phyloP scores from a whole-genome alignment of 2,329 filamentous ascomycete species.

The Eurotiales sp. region DNA sequence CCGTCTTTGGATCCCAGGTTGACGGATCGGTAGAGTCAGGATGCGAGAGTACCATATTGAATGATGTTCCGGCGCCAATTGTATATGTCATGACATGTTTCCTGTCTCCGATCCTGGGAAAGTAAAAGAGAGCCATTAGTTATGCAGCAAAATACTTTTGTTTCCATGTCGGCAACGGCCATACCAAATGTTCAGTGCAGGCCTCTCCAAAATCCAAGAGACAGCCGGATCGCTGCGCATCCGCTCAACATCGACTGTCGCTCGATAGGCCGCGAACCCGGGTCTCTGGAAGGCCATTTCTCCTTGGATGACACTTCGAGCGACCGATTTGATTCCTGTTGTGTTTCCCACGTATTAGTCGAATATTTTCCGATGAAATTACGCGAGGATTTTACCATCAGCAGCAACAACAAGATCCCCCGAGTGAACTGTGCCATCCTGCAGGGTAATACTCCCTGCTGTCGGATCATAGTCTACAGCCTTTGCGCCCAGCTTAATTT shows the following conservation, averaged over 20 bases:
- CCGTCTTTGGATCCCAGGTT: conserved; percentile 49
- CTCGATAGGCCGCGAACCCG: conserved; percentile 43
- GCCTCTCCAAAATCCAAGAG: conserved; percentile 38
- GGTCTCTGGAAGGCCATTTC: conserved; percentile 44
- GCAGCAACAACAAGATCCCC: conserved; percentile 11
- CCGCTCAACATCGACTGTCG: conserved; percentile 36
- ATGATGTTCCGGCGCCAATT: conserved; percentile 51
- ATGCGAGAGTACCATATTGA: conserved; percentile 63
- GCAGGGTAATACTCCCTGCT: neutral
- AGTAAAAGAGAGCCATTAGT: conserved; percentile 44
- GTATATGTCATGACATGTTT: conserved; percentile 63
- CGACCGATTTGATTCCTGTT: conserved; percentile 11
- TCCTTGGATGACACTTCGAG: conserved; percentile 28
- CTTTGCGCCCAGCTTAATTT: conserved; percentile 6
- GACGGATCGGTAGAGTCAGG: conserved; percentile 59
- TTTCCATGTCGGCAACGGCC: neutral
- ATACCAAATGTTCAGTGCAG: conserved; percentile 40
- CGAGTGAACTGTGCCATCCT: neutral
- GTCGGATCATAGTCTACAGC: neutral
- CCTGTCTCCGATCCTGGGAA: conserved; percentile 47
- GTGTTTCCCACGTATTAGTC: neutral
- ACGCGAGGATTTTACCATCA: conserved; percentile 3
- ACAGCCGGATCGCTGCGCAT: conserved; percentile 36
- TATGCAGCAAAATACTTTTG: neutral
- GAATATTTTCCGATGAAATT: neutral